Base-by-base conservation (phyloP, 192 early-diverging fungal genomes). In the Linnemannia schmuckeri region DNA sequence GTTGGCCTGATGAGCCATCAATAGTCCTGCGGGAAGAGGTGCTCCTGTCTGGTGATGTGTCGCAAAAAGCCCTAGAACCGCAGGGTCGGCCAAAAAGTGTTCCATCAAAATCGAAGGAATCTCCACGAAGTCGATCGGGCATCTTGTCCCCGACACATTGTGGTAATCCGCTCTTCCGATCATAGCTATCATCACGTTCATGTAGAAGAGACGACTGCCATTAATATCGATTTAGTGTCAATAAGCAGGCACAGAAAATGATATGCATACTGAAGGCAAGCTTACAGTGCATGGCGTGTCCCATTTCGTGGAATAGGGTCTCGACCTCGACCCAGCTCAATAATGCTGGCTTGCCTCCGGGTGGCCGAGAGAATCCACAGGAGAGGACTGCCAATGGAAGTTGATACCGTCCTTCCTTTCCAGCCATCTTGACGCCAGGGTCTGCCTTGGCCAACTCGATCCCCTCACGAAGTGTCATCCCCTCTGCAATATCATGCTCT, bases 241-340 rank as follows among this genome's bases (percentile, higher is more conserved):
- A 37, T 40, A 7, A 30, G 24, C 12, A 27, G 8, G 6, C 8
- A 61, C 6, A n/a, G 27, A 52, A 38, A 38, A n/a, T 46, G 33
- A 13, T 52, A 76, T 44, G 63, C 27, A 35, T 33, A 44, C 33
- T n/a, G 1, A 1, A 20, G 44, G 44, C 13, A 12, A 27, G 80
- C 89, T 82, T 82, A 89, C 89, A 99, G 87, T 98, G 97, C 95
- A 99, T 96, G 4, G 97, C 99, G 81, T 99, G 99, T 6, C 99
- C 99, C 97, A 99, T 98, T 78, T 99, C 99, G 88, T 99, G 99
- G 89, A 98, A 99, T 4, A 99, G 87, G 0, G 99, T 99, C 85
- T 99, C 98, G 38, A 99, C 95, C 81, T 99, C 97, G 73, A 84
- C 85, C 90, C 95, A 93, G 42, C 89, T 92, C 79, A 99, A 83